Conservation (phyloP, 768 basidiomycete species). For the Tulasnella sp. region DNA sequence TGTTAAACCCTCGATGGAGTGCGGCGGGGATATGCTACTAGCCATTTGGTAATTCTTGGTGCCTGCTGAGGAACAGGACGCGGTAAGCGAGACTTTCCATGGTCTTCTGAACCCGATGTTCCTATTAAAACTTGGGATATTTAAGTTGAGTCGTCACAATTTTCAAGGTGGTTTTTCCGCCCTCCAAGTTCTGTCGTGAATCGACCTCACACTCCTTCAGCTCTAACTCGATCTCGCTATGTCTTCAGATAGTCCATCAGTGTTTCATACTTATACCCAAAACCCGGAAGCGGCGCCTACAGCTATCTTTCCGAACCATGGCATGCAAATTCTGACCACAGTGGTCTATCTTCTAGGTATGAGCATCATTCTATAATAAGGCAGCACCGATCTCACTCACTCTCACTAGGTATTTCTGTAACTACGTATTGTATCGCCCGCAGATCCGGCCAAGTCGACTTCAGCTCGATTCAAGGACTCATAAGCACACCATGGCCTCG, state of each 20-base stretch:
- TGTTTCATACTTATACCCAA: background rate
- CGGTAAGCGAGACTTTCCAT: too few relatives aligned
- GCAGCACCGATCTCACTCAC: background rate
- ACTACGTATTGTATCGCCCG: conserved; percentile 11
- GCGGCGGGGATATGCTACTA: background rate
- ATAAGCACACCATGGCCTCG: conserved; percentile 5
- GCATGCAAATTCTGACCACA: conserved; percentile 3
- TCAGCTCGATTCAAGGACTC: background rate
- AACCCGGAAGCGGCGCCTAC: background rate
- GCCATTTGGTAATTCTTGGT: too few relatives aligned
- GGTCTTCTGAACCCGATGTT: too few relatives aligned
- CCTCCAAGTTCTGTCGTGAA: background rate
- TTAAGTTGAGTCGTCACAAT: background rate
- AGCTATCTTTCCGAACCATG: conserved; percentile 7
- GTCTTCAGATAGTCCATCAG: background rate
- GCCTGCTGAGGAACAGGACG: too few relatives aligned
- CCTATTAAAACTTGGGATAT: too few relatives aligned
- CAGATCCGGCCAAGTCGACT: background rate
- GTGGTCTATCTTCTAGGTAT: conserved; percentile 4
- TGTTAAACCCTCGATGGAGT: background rate
- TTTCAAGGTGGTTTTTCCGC: background rate
- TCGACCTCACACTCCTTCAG: background rate
- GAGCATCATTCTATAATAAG: background rate
- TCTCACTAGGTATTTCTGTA: conserved; percentile 4
- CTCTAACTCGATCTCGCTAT: background rate